A percentile compares a stretch with the other conserved stretches of the same genome.
Conservation (phyloP, 75 land plant species). For the Cryptomeria japonica region DNA sequence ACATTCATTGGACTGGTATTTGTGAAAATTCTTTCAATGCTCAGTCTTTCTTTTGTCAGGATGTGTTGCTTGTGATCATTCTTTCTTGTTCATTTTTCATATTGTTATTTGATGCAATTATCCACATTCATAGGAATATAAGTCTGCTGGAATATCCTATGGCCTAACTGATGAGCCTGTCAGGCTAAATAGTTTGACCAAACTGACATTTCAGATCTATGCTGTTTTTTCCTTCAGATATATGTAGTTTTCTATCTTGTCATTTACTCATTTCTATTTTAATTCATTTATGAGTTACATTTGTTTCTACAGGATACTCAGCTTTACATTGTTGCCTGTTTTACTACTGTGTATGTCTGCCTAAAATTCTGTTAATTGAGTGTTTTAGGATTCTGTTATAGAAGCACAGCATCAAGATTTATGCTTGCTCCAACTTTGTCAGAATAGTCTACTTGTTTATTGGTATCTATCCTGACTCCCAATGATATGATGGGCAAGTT, state of each 20-base stretch:
- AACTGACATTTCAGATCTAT: neutral
- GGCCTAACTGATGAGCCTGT: neutral
- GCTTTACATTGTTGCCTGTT: neutral
- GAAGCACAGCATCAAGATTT: neutral
- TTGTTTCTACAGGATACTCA: neutral
- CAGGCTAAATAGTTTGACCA: neutral
- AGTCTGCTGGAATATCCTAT: neutral
- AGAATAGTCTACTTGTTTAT: neutral
- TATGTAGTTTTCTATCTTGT: constrained; percentile 1
- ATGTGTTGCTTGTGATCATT: neutral
- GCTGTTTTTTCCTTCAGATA: neutral
- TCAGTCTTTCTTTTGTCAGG: neutral
- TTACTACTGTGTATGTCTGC: neutral
- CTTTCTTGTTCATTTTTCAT: neutral
- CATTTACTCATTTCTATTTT: neutral
- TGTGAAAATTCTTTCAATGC: neutral
- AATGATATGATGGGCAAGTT: neutral
- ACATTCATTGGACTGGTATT: constrained; percentile 97
- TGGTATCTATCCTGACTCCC: neutral
- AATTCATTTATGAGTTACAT: neutral
- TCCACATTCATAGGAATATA: neutral
- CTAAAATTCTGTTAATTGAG: neutral
- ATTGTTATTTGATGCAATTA: neutral
- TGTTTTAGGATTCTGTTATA: neutral
- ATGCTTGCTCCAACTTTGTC: neutral